These are phyloP conservation scores for Vitis amurensis DNA, from an alignment of 164 flowering plant species.

Conservation along the genomic window DNA sequence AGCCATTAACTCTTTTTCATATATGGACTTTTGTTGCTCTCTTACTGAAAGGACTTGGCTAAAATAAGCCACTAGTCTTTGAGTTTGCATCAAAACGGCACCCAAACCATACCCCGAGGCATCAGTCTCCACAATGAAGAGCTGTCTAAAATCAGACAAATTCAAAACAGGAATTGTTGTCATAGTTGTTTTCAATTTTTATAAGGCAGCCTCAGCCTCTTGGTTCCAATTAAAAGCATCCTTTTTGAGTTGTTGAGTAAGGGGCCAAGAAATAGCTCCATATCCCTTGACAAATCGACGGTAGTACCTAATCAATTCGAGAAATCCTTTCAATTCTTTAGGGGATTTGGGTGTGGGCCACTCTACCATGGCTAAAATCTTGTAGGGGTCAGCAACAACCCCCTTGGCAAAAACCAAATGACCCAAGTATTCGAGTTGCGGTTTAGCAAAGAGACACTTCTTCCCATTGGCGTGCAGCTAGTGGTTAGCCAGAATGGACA, in stretches of 20 bases:
- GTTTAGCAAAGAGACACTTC: background rate
- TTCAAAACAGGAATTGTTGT: background rate
- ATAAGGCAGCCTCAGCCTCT: background rate
- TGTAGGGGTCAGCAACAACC: background rate
- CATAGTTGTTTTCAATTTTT: background rate
- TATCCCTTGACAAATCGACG: no score
- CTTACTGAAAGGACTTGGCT: background rate
- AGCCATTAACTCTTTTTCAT: background rate
- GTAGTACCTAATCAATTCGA: no score
- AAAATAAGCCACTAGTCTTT: constrained; percentile 1
- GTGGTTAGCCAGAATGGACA: background rate
- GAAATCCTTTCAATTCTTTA: no score
- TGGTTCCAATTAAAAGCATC: constrained; percentile 1
- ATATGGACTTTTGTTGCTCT: background rate
- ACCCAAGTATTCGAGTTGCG: background rate
- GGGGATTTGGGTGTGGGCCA: no score
- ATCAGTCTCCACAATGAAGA: constrained; percentile 1
- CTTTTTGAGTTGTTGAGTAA: constrained; percentile 2
- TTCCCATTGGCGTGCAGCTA: background rate
- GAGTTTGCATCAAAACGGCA: constrained; percentile 1
- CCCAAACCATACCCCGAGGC: constrained; percentile 6
- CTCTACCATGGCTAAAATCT: background rate
- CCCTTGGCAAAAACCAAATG: background rate
- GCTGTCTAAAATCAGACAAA: background rate
- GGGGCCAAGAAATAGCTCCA: background rate